phyloP scores from a whole-genome alignment of 805 yeast genomes.

The Candida lessepsii region DNA sequence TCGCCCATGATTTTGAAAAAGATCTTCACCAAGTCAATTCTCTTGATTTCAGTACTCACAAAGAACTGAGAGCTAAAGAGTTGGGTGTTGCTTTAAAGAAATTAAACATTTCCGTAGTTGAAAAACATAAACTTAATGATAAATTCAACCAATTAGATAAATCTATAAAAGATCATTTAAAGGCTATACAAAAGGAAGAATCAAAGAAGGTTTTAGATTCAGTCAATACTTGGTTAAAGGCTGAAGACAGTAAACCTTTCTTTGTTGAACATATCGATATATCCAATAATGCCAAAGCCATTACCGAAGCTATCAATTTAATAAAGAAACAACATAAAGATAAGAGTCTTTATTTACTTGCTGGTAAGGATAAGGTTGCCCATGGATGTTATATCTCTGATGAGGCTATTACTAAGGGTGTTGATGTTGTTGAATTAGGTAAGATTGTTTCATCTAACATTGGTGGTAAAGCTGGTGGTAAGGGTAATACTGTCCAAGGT shows the following conservation, averaged over 20 bases:
- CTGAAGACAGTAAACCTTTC: constrained; percentile 48
- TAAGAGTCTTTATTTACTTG: constrained; percentile 75
- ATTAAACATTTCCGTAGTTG: constrained; percentile 75
- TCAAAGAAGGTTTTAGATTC: constrained; percentile 75
- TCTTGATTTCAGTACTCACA: constrained; percentile 68
- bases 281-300: constrained; percentile 85
- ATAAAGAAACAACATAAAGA: constrained; percentile 74
- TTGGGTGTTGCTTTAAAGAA: constrained; percentile 81
- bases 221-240: constrained; percentile 65
- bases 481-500: constrained; percentile 95
- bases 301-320: constrained; percentile 85
- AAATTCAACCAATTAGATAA: constrained; percentile 80
- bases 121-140: constrained; percentile 72
- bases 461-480: constrained; percentile 99
- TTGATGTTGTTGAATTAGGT: constrained; percentile 76
- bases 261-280: constrained; percentile 70
- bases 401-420: constrained; percentile 63
- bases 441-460: constrained; percentile 64
- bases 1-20: constrained; percentile 69
- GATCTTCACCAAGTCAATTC: constrained; percentile 58
- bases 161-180: constrained; percentile 81
- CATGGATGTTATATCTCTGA: constrained; percentile 91
- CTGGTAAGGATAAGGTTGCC: constrained; percentile 82
- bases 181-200: constrained; percentile 85
- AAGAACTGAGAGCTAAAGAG: constrained; percentile 82